A percentile compares a stretch with the other conserved stretches of the same genome.
Conservation (phyloP, 805 yeast genomes). For the Naumovozyma dairenensis region DNA sequence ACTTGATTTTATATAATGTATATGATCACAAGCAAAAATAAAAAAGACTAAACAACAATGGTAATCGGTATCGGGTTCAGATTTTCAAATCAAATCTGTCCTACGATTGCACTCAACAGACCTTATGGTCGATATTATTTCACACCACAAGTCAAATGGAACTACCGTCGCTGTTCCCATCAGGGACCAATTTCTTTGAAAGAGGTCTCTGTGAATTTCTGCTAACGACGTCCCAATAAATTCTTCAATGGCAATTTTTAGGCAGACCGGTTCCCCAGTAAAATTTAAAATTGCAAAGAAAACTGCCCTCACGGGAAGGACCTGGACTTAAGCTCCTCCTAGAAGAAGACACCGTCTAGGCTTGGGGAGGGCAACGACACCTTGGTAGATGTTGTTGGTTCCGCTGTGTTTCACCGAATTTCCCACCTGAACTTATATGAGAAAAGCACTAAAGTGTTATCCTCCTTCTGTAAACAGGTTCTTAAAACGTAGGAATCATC, state of each 20-base stretch:
- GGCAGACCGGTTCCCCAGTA: slow-evolving; percentile 15
- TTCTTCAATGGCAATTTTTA: no score
- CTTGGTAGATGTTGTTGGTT: background rate
- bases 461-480: slow-evolving; percentile 20
- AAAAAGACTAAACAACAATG: slow-evolving; percentile 16
- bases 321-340: background rate
- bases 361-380: no score
- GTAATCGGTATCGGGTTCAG: slow-evolving; percentile 32
- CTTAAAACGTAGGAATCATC: slow-evolving; percentile 20
- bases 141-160: slow-evolving; percentile 23
- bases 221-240: slow-evolving; percentile 26
- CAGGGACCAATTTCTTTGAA: no score
- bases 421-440: slow-evolving; percentile 28
- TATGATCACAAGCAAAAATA: background rate
- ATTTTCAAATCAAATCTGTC: slow-evolving; percentile 11
- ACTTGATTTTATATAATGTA: background rate
- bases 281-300: no score
- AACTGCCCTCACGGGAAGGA: slow-evolving; percentile 16
- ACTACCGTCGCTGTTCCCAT: slow-evolving; percentile 29
- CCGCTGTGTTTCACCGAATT: slow-evolving; percentile 31
- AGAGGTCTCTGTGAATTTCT: slow-evolving; percentile 24
- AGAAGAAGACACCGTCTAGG: background rate
- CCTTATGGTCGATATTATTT: no score
- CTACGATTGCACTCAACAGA: slow-evolving; percentile 33
- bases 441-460: background rate